These are phyloP conservation scores for Solanum chiquidenum DNA, from an alignment of 257 asterid genomes.

Conservation along the genomic window DNA sequence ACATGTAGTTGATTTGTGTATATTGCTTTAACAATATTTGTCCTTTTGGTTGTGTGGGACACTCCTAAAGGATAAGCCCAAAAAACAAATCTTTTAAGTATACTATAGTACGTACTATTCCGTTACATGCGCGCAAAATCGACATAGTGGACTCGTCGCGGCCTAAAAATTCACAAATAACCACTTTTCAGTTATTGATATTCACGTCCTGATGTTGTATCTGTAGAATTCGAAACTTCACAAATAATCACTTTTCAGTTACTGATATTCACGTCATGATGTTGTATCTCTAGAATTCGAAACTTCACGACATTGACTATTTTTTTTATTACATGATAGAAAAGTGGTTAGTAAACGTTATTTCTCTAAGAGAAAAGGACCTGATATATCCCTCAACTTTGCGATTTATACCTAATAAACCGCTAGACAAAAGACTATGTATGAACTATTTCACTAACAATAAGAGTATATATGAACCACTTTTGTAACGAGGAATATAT, in stretches of 20 bases:
- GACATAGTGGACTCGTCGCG: not conserved
- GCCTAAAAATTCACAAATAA: not conserved
- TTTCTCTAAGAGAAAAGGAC: not conserved
- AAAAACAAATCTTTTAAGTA: not conserved
- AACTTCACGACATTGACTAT: not conserved
- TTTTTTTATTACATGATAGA: not conserved
- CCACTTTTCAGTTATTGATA: not conserved
- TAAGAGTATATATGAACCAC: too few species aligned
- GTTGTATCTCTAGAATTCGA: fast-evolving
- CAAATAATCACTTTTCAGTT: not conserved
- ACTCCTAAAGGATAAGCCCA: not conserved
- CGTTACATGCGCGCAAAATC: not conserved
- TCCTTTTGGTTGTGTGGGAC: not conserved
- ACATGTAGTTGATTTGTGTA: not conserved
- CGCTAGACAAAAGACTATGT: not conserved
- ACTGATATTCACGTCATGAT: not conserved
- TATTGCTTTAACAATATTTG: not conserved
- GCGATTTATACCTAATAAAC: not conserved
- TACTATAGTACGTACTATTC: not conserved
- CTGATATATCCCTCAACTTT: not conserved
- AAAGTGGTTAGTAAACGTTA: not conserved
- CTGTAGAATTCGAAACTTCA: not conserved
- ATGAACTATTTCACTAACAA: too few species aligned
- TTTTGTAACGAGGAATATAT: too few species aligned
- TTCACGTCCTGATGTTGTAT: too few species aligned